Base-by-base conservation (phyloP, 345 rosid genomes). In the Carallia brachiata region DNA sequence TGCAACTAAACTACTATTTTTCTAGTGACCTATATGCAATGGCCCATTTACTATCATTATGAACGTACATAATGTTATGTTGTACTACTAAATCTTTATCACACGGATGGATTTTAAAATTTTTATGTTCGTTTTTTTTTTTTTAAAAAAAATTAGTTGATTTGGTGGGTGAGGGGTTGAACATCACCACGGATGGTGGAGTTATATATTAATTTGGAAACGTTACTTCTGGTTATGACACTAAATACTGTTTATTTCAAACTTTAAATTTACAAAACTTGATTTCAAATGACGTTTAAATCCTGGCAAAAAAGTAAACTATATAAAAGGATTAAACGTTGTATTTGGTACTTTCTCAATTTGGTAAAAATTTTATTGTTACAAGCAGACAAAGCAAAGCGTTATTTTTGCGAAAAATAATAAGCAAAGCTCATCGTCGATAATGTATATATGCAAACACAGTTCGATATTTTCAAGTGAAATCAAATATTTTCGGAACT, bases 311-410 rank as follows among this genome's bases (percentile, higher is more conserved):
- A 23, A 48, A 77, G 60, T 59, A 63, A 52, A 68, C 44, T 39
- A 15, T 34, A 56, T 68, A 61, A 15, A 5, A 52, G 32, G 48
- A 13, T 6, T 61, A 61, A 66, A 66, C 9, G 52, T 73, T 61
- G 47, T 63, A 52, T 69, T 66, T 17, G 27, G 67, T 63, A 47
- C 19, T 27, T 13, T 63, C 39, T 62, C 37, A 55, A 68, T 39
- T 55, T 7, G 37, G 16, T 23, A 69, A 52, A 69, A 56, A 64
- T 52, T 30, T 56, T 37, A 50, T 57, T 70, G 65, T 40, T 61
- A 67, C 79, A 40, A 40, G 48, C 36, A 74, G 76, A 71, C 68
- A 63, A 61, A 44, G 39, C 23, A 68, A 52, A 70, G 62, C 54
- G 50, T 44, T 53, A 3, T 72, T 37, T 39, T 34, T 7, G 56